phyloP scores from a whole-genome alignment of 2,329 filamentous ascomycete genomes.

The Chaetomiaceae sp. region DNA sequence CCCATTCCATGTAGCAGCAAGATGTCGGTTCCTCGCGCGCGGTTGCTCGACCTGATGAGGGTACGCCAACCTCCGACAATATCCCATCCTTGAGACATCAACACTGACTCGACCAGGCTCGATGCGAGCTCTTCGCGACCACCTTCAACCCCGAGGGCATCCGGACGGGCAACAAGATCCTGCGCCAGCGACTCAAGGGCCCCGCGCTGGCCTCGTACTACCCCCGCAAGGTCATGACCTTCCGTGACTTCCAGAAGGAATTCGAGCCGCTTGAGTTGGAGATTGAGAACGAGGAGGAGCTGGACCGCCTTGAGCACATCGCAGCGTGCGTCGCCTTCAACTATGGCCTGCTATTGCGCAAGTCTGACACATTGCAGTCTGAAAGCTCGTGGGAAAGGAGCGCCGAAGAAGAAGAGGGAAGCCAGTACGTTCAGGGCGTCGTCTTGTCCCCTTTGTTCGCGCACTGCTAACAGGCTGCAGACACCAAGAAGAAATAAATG shows the following conservation, averaged over 20 bases:
- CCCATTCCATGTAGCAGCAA: constrained; percentile 26
- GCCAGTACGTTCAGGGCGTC: constrained; percentile 29
- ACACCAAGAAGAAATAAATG: constrained; percentile 37
- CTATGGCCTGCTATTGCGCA: not conserved
- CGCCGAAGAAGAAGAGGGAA: constrained; percentile 84
- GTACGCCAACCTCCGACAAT: too few species aligned
- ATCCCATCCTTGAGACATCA: too few species aligned
- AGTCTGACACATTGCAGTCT: constrained; percentile 43
- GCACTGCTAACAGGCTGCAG: constrained; percentile 32
- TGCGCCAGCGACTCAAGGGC: constrained; percentile 84
- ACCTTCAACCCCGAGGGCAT: constrained; percentile 82
- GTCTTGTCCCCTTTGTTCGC: not conserved
- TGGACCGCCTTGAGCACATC: constrained; percentile 74
- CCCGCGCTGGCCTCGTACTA: constrained; percentile 84
- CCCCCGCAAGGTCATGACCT: constrained; percentile 66
- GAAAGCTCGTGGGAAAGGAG: constrained; percentile 78
- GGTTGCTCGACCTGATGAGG: constrained; percentile 72
- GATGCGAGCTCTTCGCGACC: constrained; percentile 87
- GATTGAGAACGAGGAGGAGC: constrained; percentile 70
- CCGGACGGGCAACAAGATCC: constrained; percentile 85
- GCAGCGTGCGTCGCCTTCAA: constrained; percentile 47
- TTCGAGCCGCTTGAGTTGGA: constrained; percentile 60
- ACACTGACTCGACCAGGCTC: constrained; percentile 51
- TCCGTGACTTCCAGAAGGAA: constrained; percentile 67
- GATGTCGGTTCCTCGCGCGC: constrained; percentile 59